Base-by-base conservation (phyloP, 768 basidiomycete species). In the Podaxis carcinomalis region DNA sequence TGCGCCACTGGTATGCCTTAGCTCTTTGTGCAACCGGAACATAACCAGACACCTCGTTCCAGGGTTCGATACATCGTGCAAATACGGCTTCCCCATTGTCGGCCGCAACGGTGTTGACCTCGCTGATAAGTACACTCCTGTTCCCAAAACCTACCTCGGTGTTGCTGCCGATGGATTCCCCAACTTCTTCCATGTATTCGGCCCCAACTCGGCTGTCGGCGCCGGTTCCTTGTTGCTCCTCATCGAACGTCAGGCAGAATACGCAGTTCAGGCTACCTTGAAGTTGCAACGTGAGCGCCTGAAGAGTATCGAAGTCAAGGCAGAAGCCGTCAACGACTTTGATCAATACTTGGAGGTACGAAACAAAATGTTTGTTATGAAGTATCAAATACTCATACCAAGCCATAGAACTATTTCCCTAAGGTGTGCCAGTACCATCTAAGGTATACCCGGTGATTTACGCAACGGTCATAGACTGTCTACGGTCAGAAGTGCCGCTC, bases 231-330 rank as follows among this genome's bases (percentile, higher is more conserved):
- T 88, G n/a, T 67, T 87, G 2, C 69, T 83, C 21, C 40, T 88
- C 0, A 74, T 85, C 37, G 86, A 88, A 69, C 72, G 77, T 11
- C 79, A 86, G 64, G 78, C 85, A 5, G 81, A 83, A 32, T 88
- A 87, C 65, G 80, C 80, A 0, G 79, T 85, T 1, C 68, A 75
- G 16, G 85, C 78, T 2, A 78, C 84, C 10, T 65, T 76, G 65
- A 89, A 89, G 74, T 67, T 89, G 69, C 84, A 87, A 67, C 73
- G 82, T 11, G 88, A 89, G 73, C 74, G 82, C 21, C 61, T 87
- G 69, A 84, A 83, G 72, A 83, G 82, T 53, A 83, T 88, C 28
- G 83, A 86, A 57, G 79, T 80, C 14, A 86, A 85, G 70, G 66
- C 66, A 19, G 80, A 81, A 65, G 87, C 88, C 1, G 82, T 86